Conservation (phyloP, 2,329 filamentous ascomycete genomes). For the Fusarium veterinarium region DNA sequence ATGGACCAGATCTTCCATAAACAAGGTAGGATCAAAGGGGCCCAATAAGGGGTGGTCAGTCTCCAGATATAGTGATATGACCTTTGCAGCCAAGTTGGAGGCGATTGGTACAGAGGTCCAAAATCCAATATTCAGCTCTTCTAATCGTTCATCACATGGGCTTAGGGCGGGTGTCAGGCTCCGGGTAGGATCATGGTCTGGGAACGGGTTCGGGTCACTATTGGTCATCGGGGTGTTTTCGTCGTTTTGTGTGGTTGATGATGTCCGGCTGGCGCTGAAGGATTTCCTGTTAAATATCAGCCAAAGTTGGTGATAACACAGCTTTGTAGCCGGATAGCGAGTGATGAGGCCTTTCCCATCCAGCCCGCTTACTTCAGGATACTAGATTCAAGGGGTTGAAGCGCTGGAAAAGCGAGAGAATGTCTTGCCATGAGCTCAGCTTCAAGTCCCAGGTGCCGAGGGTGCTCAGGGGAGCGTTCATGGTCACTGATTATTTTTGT, state of each 20-base stretch:
- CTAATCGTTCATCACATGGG: slow-evolving; percentile 45
- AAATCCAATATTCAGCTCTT: slow-evolving; percentile 44
- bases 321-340: not conserved
- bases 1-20: slow-evolving; percentile 50
- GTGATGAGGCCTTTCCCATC: not conserved
- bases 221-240: not conserved
- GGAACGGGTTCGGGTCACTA: slow-evolving; percentile 7
- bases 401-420: slow-evolving; percentile 17
- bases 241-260: not conserved
- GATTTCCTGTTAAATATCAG: not conserved
- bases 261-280: not conserved
- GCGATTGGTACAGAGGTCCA: slow-evolving; percentile 51
- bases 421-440: slow-evolving; percentile 31
- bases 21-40: slow-evolving; percentile 50
- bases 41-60: slow-evolving; percentile 55
- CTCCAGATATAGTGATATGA: slow-evolving; percentile 52
- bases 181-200: not conserved
- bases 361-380: slow-evolving; percentile 13
- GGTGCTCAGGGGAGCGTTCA: not conserved
- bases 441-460: slow-evolving; percentile 12
- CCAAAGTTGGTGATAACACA: not conserved
- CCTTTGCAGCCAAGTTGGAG: slow-evolving; percentile 46
- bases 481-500: not conserved
- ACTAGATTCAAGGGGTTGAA: slow-evolving; percentile 7
- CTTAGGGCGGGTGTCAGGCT: not conserved